Evolutionary conservation across 2,329 filamentous ascomycete species (phyloP).

Genomic region (Sporothrix pseudoabietina): DNA sequence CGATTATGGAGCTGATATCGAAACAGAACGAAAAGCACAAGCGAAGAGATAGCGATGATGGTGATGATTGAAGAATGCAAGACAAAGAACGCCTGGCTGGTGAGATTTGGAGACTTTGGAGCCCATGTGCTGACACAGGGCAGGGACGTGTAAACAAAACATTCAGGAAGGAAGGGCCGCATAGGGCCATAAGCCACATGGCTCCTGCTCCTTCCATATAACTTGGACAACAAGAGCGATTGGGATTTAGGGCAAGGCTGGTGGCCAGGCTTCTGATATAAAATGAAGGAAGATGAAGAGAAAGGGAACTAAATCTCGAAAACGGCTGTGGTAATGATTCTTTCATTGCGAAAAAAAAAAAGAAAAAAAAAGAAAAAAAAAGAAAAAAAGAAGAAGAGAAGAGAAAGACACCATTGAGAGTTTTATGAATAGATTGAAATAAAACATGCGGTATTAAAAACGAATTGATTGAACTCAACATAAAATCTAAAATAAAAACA

Average conservation of each 20-base stretch:
- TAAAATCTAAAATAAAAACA: too few species aligned
- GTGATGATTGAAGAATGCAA: background rate
- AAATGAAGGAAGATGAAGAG: background rate
- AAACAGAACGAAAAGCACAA: background rate
- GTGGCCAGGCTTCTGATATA: background rate
- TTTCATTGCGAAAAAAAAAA: background rate
- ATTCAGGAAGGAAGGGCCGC: background rate
- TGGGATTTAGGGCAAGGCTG: background rate
- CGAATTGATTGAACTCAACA: too few species aligned
- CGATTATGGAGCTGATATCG: background rate
- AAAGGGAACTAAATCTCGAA: background rate
- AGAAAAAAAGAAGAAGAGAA: too few species aligned
- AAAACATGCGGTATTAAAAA: too few species aligned
- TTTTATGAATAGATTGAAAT: too few species aligned
- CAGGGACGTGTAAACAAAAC: background rate
- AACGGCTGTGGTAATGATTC: background rate
- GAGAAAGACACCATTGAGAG: too few species aligned
- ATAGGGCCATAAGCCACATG: background rate
- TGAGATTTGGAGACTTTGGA: background rate
- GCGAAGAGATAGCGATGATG: background rate
- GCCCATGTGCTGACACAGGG: too few species aligned
- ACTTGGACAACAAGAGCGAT: background rate
- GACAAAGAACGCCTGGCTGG: background rate
- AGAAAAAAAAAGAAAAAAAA: too few species aligned
- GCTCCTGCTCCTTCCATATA: background rate